Percentiles rank a stretch among this genome's conserved stretches.
These are phyloP conservation scores for Sphaceloma murrayae DNA, from an alignment of 2,329 filamentous ascomycete genomes.

Conservation along the genomic window DNA sequence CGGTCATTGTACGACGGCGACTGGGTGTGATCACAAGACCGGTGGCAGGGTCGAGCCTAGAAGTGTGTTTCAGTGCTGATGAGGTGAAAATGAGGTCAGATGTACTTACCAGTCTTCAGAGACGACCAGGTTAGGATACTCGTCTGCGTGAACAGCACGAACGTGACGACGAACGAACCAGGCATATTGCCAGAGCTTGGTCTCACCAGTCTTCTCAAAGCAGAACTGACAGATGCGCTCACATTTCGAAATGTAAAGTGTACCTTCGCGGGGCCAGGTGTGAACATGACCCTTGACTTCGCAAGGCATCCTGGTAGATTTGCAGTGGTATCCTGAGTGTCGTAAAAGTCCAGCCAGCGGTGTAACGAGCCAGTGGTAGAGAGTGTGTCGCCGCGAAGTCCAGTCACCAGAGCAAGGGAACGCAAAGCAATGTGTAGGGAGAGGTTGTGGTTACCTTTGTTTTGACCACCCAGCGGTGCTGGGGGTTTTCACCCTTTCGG, in stretches of 20 bases:
- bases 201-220: conserved; percentile 17
- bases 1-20: not conserved
- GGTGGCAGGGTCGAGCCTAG: not conserved
- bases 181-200: conserved; percentile 22
- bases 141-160: conserved; percentile 21
- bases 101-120: conserved; percentile 22
- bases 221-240: conserved; percentile 25
- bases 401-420: too few relatives aligned
- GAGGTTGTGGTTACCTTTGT: too few relatives aligned
- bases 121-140: conserved; percentile 20
- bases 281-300: conserved; percentile 23
- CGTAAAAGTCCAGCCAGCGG: not conserved
- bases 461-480: too few relatives aligned
- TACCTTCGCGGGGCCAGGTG: conserved; percentile 23
- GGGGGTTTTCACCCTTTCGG: too few relatives aligned
- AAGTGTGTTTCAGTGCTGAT: not conserved
- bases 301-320: conserved; percentile 23
- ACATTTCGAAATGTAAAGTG: conserved; percentile 24
- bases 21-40: not conserved
- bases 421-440: too few relatives aligned
- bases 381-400: not conserved
- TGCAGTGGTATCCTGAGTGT: not conserved
- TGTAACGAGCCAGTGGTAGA: not conserved
- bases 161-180: conserved; percentile 27
- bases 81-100: not conserved